Conservation (phyloP, 2,329 filamentous ascomycete species). For the Hypoxylon sp. region DNA sequence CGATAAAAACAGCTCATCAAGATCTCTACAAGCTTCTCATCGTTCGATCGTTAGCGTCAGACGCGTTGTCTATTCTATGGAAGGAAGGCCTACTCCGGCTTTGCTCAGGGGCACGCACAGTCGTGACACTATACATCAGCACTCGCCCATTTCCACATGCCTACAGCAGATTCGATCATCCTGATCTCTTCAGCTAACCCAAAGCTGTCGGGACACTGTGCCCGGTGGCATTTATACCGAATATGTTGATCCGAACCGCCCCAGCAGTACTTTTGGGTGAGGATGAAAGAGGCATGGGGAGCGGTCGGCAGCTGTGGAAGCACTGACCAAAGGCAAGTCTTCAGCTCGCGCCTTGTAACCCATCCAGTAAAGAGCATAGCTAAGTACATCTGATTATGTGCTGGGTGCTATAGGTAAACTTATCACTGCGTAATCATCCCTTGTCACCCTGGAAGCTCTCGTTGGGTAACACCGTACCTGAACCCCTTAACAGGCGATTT, state of each 20-base stretch:
- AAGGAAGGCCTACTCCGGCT: neutral
- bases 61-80: neutral
- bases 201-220: constrained; percentile 1
- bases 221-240: constrained; percentile 4
- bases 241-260: constrained; percentile 11
- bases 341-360: neutral
- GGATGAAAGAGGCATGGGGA: constrained; percentile 7
- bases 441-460: constrained; percentile 15
- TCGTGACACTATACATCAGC: constrained; percentile 12
- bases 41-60: constrained; percentile 21
- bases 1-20: constrained; percentile 5
- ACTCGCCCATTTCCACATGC: constrained; percentile 4
- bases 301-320: constrained; percentile 2
- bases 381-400: constrained; percentile 2
- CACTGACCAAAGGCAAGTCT: neutral
- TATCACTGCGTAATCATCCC: constrained; percentile 16
- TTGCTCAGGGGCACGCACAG: constrained; percentile 12
- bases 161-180: constrained; percentile 7
- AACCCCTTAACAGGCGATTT: constrained; percentile 12
- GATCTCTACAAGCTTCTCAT: constrained; percentile 26
- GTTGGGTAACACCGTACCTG: constrained; percentile 28
- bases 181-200: neutral
- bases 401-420: constrained; percentile 11
- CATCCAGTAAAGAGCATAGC: neutral
- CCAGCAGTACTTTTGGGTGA: constrained; percentile 11